Percentiles rank a stretch among this genome's conserved stretches.
These are phyloP conservation scores for Anisodus tanguticus DNA, from an alignment of 257 asterid species.

Conservation along the genomic window DNA sequence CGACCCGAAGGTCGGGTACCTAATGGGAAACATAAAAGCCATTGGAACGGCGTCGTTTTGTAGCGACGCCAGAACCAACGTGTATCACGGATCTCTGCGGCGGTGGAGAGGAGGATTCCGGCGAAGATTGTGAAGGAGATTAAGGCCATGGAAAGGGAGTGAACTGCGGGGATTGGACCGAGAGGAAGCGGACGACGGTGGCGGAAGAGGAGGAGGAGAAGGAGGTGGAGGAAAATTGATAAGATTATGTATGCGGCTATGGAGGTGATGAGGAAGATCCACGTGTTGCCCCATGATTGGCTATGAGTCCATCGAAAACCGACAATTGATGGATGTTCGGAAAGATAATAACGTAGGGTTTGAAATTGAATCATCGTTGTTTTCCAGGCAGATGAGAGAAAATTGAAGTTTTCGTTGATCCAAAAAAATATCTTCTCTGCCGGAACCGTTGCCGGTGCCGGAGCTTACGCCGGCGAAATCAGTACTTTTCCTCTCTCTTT, in stretches of 20 bases:
- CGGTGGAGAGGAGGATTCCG: constrained; percentile 69
- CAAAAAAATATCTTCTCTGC: neutral
- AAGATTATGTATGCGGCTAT: constrained; percentile 58
- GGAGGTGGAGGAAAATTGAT: constrained; percentile 55
- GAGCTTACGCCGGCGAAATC: neutral
- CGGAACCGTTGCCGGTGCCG: neutral
- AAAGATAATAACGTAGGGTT: constrained; percentile 53
- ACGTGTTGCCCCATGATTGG: constrained; percentile 79
- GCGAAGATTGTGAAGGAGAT: constrained; percentile 70
- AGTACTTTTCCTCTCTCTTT: neutral
- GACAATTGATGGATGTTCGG: constrained; percentile 83
- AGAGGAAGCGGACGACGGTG: constrained; percentile 63
- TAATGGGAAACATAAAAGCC: constrained; percentile 84
- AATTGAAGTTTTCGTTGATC: neutral
- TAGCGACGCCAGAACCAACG: constrained; percentile 84
- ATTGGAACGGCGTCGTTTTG: constrained; percentile 68
- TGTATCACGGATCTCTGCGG: constrained; percentile 77
- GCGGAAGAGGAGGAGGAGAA: constrained; percentile 56
- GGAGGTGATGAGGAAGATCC: constrained; percentile 74
- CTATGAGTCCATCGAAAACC: constrained; percentile 78
- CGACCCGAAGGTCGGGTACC: constrained; percentile 94
- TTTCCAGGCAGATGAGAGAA: constrained; percentile 21
- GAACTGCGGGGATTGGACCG: constrained; percentile 75
- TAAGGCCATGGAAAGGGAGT: constrained; percentile 73
- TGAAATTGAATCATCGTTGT: constrained; percentile 16